These are phyloP conservation scores for Cutaneotrichosporon mucoides DNA, from an alignment of 1,284 basidiomycete genomes.

Conservation along the genomic window DNA sequence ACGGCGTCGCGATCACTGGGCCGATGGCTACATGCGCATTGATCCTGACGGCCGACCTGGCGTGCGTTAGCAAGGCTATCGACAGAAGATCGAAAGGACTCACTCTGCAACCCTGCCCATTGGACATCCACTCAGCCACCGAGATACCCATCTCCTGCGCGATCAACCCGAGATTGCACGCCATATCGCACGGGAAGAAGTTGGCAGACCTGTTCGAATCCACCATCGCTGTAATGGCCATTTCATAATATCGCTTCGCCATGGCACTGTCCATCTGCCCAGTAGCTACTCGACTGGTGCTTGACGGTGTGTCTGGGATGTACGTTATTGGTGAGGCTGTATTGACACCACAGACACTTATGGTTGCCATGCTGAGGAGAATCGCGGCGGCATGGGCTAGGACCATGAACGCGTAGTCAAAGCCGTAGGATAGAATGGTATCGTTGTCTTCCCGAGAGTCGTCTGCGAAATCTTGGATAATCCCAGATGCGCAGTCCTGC, in stretches of 20 bases:
- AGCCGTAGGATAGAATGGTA: constrained; percentile 16
- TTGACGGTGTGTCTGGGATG: too few species aligned
- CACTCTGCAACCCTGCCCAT: constrained; percentile 6
- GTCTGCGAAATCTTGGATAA: constrained; percentile 23
- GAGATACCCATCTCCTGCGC: constrained; percentile 22
- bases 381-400: constrained; percentile 19
- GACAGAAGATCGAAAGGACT: neutral
- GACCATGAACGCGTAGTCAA: constrained; percentile 26
- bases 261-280: constrained; percentile 9
- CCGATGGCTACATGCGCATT: neutral
- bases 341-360: constrained; percentile 6
- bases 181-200: constrained; percentile 25
- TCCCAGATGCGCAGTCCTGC: constrained; percentile 14
- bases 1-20: neutral
- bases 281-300: too few species aligned
- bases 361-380: constrained; percentile 16
- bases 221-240: constrained; percentile 21
- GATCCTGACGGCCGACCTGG: neutral
- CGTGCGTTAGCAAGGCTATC: too few species aligned
- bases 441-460: constrained; percentile 16
- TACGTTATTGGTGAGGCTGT: neutral
- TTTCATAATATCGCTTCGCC: constrained; percentile 21
- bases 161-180: constrained; percentile 18
- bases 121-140: constrained; percentile 17
- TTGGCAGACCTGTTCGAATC: constrained; percentile 24